Percentiles rank a stretch among this genome's conserved stretches.
Evolutionary conservation across 345 rosid genomes (phyloP).

Genomic region (Lepidium didymum): DNA sequence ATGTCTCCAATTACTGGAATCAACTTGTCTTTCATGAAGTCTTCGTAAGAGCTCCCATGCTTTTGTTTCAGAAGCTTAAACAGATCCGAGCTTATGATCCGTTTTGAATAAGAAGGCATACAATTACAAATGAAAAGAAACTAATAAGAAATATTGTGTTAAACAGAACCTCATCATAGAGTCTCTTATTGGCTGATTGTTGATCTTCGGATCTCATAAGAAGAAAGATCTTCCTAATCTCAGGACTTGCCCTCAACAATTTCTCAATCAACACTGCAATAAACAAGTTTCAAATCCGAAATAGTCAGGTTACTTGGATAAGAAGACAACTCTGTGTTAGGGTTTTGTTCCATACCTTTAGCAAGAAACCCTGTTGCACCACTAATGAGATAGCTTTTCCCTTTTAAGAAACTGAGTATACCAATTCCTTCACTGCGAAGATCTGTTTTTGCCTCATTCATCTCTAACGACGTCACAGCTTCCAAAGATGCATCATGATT

Average conservation of each 20-base stretch:
- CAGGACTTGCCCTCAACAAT: constrained; percentile 25
- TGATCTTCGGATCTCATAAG: constrained; percentile 28
- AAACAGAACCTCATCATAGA: constrained; percentile 13
- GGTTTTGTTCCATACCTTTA: constrained; percentile 10
- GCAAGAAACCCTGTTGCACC: constrained; percentile 40
- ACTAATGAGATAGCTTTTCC: constrained; percentile 30
- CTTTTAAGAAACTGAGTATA: constrained; percentile 13
- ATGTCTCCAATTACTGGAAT: constrained; percentile 33
- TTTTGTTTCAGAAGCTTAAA: constrained; percentile 16
- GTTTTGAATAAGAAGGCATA: not conserved
- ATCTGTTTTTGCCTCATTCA: not conserved
- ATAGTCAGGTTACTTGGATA: not conserved
- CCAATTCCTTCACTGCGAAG: not conserved
- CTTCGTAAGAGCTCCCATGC: constrained; percentile 23
- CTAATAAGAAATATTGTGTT: not conserved
- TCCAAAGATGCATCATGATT: not conserved
- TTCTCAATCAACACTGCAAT: constrained; percentile 24
- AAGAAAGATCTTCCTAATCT: constrained; percentile 25
- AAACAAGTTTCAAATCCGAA: not conserved
- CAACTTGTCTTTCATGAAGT: constrained; percentile 26
- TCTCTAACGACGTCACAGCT: not conserved
- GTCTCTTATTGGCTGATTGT: constrained; percentile 16
- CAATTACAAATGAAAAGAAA: no score
- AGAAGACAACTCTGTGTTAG: not conserved
- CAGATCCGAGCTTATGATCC: constrained; percentile 29